Base-by-base conservation (phyloP, 1,284 basidiomycete genomes). In the Moniliella sp. region DNA sequence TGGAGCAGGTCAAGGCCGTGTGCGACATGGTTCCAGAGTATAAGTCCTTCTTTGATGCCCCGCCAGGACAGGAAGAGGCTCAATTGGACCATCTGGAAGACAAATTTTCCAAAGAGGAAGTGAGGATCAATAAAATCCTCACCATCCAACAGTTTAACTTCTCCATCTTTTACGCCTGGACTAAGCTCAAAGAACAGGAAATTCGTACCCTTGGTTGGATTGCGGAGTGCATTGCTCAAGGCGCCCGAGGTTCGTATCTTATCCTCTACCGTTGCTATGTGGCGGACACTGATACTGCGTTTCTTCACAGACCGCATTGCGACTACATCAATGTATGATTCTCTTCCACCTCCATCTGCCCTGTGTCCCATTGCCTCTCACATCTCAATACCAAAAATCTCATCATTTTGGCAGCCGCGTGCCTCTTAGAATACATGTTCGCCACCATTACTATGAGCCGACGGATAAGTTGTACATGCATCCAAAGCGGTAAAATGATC, bases 171-270 rank as follows among this genome's bases (percentile, higher is more conserved):
- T 58, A 58, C 39, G 47, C 53, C 8, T 58, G 53, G 53, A 41
- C 57, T 25, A 58, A 57, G 34, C 68, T 97, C 61, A 97, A 97
- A 69, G 91, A 99, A 67, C 91, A 99, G 67, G 91, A 99, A 67
- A 86, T 97, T 44, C 67, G 91, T 48, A 93, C 83, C 58, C 63
- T 97, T 53, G 88, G 82, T 18, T 94, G 86, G 86, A 86, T 93
- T 62, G 81, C 83, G 34, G 84, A 91, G 66, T 63, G 53, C 30
- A 57, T 59, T 25, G 52, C 51, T 8, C 53, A 57, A 37, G 46
- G 47, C 27, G 56, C 53, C 12, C 36, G 45, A 25, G 42, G 42
- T 36, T 26, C 27, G 42, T n/a, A n/a, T n/a, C n/a, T n/a, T n/a
- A n/a, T n/a, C n/a, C 39, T 3, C 18, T n/a, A n/a, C n/a, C n/a